Percentiles rank a stretch among this genome's conserved stretches.
Conservation (phyloP, 495 filamentous ascomycete species). For the Xylaria flabelliformis region DNA sequence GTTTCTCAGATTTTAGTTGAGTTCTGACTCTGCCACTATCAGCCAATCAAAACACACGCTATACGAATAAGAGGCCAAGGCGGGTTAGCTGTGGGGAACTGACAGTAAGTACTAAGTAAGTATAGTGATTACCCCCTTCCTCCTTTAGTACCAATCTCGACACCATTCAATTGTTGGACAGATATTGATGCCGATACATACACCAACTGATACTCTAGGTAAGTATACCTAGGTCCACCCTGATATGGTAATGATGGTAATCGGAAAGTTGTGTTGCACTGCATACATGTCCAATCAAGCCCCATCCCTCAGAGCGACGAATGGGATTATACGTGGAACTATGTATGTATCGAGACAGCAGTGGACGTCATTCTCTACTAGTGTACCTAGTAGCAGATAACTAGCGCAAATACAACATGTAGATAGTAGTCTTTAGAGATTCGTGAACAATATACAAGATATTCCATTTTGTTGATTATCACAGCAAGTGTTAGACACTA, state of each 20-base stretch:
- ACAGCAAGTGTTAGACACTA: background rate
- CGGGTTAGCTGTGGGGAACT: background rate
- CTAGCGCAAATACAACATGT: background rate
- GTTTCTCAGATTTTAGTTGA: conserved; percentile 4
- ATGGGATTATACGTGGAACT: too few species aligned
- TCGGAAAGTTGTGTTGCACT: too few species aligned
- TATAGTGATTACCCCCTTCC: background rate
- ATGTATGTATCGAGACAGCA: background rate
- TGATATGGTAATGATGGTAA: too few species aligned
- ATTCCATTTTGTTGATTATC: background rate
- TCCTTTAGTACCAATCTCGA: background rate
- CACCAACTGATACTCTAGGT: background rate
- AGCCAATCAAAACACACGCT: conserved; percentile 19
- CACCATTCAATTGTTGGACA: background rate
- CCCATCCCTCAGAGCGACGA: too few species aligned
- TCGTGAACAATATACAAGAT: too few species aligned
- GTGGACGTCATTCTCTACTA: background rate
- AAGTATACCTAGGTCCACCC: background rate
- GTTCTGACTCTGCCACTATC: too few species aligned
- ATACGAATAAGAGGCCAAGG: conserved; percentile 29
- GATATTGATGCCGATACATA: background rate
- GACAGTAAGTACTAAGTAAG: background rate
- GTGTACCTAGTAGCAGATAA: background rate
- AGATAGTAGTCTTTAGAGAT: background rate
- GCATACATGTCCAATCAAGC: too few species aligned